Conservation (phyloP, 495 filamentous ascomycete species). For the Thozetella sp. region DNA sequence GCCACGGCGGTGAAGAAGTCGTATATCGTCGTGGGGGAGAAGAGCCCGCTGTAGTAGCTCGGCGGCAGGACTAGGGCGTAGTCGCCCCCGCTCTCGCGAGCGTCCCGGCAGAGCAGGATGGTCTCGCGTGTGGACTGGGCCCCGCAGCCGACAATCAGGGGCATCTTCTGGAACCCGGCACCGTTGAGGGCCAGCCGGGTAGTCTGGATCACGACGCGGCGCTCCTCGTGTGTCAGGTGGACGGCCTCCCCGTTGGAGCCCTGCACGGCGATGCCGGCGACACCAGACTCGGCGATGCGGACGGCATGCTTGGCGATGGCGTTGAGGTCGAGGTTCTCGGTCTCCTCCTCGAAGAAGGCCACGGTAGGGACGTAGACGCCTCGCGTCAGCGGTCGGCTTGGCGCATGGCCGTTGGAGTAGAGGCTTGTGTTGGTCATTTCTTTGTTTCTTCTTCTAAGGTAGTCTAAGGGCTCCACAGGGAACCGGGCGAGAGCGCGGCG, state of each 20-base stretch:
- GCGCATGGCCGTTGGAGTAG: background rate
- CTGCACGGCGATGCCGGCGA: slow-evolving; percentile 75
- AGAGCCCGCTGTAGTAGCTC: slow-evolving; percentile 77
- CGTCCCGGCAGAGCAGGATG: slow-evolving; percentile 77
- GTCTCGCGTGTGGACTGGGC: slow-evolving; percentile 86
- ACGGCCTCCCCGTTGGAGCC: slow-evolving; percentile 91
- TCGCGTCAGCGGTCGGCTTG: background rate
- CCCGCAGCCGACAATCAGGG: slow-evolving; percentile 84
- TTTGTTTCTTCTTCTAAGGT: too few species aligned
- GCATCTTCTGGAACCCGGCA: slow-evolving; percentile 68
- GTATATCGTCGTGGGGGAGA: slow-evolving; percentile 68
- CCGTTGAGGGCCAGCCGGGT: slow-evolving; percentile 73
- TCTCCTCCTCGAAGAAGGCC: slow-evolving; percentile 62
- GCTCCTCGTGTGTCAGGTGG: slow-evolving; percentile 72
- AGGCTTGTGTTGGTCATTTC: background rate
- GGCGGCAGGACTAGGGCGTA: slow-evolving; percentile 86
- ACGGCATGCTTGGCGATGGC: slow-evolving; percentile 71
- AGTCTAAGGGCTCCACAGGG: too few species aligned
- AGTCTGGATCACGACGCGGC: slow-evolving; percentile 69
- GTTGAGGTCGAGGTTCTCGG: slow-evolving; percentile 63
- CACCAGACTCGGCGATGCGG: slow-evolving; percentile 69
- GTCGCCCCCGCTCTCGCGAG: slow-evolving; percentile 74
- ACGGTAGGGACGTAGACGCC: slow-evolving; percentile 73
- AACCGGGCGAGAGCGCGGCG: too few species aligned
- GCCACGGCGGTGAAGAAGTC: slow-evolving; percentile 75